These are phyloP conservation scores for Pezicula rhizophila DNA, from an alignment of 2,329 filamentous ascomycete genomes.

Conservation along the genomic window DNA sequence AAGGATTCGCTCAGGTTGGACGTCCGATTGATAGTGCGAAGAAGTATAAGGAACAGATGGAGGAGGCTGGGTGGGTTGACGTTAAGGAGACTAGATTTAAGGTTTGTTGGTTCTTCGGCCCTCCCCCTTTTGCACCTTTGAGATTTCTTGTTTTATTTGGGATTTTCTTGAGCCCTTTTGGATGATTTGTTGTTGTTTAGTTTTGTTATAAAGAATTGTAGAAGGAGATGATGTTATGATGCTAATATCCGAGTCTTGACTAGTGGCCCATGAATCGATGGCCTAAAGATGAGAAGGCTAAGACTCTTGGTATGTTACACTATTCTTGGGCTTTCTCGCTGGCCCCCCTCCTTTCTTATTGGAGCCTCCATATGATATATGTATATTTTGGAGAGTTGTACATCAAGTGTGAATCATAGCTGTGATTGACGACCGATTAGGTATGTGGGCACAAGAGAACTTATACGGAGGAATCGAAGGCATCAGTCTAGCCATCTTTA, in stretches of 20 bases:
- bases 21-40: conserved; percentile 27
- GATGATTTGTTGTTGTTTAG: too few species aligned
- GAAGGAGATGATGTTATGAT: too few species aligned
- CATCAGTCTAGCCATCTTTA: conserved; percentile 16
- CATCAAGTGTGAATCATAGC: neutral
- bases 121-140: too few species aligned
- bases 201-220: too few species aligned
- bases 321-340: neutral
- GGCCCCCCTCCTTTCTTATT: too few species aligned
- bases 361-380: too few species aligned
- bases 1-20: conserved; percentile 25
- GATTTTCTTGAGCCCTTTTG: too few species aligned
- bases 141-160: too few species aligned
- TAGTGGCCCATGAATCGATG: conserved; percentile 43
- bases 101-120: neutral
- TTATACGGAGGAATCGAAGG: conserved; percentile 7
- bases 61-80: conserved; percentile 17
- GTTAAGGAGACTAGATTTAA: conserved; percentile 36
- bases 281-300: conserved; percentile 38
- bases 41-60: conserved; percentile 9
- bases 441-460: conserved; percentile 13
- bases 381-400: too few species aligned
- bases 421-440: neutral
- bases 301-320: conserved; percentile 8
- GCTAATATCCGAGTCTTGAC: too few species aligned